Base-by-base conservation (phyloP, 495 filamentous ascomycete genomes). In the Tuber brumale region DNA sequence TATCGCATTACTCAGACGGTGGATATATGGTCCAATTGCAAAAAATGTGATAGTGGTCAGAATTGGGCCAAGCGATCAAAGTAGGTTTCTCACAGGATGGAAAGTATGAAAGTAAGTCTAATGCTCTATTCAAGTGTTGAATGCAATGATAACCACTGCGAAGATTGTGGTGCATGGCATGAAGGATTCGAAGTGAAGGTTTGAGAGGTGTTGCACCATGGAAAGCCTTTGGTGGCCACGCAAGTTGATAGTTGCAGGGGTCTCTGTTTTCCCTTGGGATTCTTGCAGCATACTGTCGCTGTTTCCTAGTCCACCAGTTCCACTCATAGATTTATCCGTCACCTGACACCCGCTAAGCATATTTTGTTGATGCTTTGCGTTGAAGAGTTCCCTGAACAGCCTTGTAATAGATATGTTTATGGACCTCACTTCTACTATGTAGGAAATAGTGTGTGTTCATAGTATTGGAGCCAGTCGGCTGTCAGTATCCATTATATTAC, bases 121-220 rank as follows among this genome's bases (percentile, higher is more conserved):
- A 76, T 9, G 2, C 0, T 3, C 5, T 18, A 21, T 43, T 31
- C 57, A 10, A 78, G 84, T 93, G 21, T 89, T 97, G 80, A 94
- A 95, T 81, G 90, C 91, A 0, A 84, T 97, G n/a, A 85, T 97
- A 51, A 90, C 91, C 48, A 90, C 90, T 70, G 90, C 92, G 3
- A 89, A 90, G 74, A 87, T 94, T 31, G 91, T 89, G 0, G 86
- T 95, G 51, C 93, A 97, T 94, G 89, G 2, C 89, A 91, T 31
- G 93, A 96, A 83, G 93, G 93, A 4, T 97, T 97, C 80, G 93
- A 97, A 83, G 91, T 95, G 73, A 97, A 96, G 84, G 93, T 97
- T n/a, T 94, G 91, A 0, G 93, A 97, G 83, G 93, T 92, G 37
- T 86, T 94, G 9, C 93, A 95, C 83, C 93, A 94, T 78, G 93